Conservation (phyloP, 768 basidiomycete genomes). For the Suillus ampliporus region DNA sequence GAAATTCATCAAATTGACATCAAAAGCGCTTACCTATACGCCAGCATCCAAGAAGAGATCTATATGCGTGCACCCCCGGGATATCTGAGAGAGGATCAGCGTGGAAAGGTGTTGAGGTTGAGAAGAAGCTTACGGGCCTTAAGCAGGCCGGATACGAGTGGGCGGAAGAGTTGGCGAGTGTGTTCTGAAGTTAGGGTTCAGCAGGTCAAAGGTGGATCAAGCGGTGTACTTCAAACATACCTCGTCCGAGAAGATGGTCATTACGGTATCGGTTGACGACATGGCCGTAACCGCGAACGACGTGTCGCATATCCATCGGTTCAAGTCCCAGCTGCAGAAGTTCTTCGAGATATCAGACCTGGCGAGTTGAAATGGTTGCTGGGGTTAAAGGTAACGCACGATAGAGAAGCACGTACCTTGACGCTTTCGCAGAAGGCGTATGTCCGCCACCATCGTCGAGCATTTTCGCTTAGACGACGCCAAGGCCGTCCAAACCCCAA, state of each 20-base stretch:
- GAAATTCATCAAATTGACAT: constrained; percentile 21
- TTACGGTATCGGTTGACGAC: constrained; percentile 40
- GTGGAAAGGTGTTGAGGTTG: constrained; percentile 30
- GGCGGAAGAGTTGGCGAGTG: constrained; percentile 25
- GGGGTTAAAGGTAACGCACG: constrained; percentile 24
- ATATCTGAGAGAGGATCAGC: constrained; percentile 25
- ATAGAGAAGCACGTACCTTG: constrained; percentile 16
- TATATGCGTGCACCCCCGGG: constrained; percentile 44
- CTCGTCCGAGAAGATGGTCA: constrained; percentile 25
- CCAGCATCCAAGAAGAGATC: constrained; percentile 35
- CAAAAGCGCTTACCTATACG: constrained; percentile 22
- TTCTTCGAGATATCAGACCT: constrained; percentile 21
- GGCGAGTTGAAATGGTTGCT: constrained; percentile 25
- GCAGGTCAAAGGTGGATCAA: background rate
- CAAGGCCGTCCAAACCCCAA: constrained; percentile 25
- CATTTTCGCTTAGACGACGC: constrained; percentile 28
- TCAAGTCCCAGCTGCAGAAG: background rate
- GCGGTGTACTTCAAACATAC: background rate
- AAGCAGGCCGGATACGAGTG: constrained; percentile 41
- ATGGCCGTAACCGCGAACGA: constrained; percentile 34
- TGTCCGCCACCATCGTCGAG: constrained; percentile 22
- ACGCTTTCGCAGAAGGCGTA: constrained; percentile 27
- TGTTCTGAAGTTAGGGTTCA: background rate
- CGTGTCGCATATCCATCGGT: background rate
- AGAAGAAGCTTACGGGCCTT: constrained; percentile 41